phyloP scores from a whole-genome alignment of 768 basidiomycete genomes.

The Daedaleopsis sinensis region DNA sequence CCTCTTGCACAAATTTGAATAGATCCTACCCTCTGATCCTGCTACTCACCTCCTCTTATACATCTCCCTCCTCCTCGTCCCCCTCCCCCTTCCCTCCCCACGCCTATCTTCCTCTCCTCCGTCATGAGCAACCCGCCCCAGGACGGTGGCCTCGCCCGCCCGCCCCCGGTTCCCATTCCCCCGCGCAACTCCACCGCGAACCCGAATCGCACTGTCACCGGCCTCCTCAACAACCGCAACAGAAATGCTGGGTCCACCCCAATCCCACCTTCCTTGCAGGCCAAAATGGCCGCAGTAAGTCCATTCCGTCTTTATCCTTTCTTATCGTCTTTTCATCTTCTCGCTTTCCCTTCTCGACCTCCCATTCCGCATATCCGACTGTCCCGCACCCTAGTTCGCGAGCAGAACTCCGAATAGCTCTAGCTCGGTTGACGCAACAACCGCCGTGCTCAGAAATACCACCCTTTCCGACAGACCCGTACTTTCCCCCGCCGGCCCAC shows the following conservation, averaged over 20 bases:
- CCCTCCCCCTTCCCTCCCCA: constrained; percentile 7
- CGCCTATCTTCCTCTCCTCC: constrained; percentile 4
- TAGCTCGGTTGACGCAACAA: constrained; percentile 43
- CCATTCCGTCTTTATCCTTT: not conserved
- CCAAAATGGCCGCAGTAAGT: constrained; percentile 90
- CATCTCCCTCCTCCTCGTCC: constrained; percentile 23
- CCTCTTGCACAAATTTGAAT: constrained; percentile 9
- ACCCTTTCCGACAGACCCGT: constrained; percentile 7
- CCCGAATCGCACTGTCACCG: constrained; percentile 33
- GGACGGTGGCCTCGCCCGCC: constrained; percentile 19
- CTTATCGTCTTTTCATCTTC: constrained; percentile 23
- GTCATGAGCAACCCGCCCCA: constrained; percentile 23
- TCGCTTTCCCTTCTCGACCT: not conserved
- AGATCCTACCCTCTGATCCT: constrained; percentile 4
- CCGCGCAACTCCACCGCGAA: constrained; percentile 20
- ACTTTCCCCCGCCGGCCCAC: constrained; percentile 2
- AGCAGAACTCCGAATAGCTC: constrained; percentile 39
- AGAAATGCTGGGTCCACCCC: constrained; percentile 53
- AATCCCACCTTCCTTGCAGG: constrained; percentile 88
- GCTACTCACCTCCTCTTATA: constrained; percentile 3
- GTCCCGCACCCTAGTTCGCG: constrained; percentile 44
- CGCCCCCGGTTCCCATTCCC: constrained; percentile 22
- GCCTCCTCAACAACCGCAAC: constrained; percentile 48
- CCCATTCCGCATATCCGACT: not conserved
- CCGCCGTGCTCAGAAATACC: constrained; percentile 35